Conservation (phyloP, 1,284 basidiomycete genomes). For the Psilocybe mexicana region DNA sequence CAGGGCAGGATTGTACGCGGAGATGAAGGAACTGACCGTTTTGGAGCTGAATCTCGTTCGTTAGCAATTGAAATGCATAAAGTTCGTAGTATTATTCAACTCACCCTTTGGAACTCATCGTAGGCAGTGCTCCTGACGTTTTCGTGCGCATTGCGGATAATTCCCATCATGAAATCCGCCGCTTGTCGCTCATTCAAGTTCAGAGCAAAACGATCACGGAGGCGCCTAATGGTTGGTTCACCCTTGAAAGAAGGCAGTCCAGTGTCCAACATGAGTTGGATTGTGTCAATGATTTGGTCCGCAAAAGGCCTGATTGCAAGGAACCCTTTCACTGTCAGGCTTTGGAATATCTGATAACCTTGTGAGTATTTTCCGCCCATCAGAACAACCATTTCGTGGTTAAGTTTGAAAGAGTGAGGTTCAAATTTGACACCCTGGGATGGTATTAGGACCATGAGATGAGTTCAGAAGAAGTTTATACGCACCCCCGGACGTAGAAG, state of each 20-base stretch:
- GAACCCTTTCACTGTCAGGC: conserved; percentile 95
- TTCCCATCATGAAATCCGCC: conserved; percentile 88
- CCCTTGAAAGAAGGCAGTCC: conserved; percentile 97
- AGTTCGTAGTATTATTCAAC: conserved; percentile 26
- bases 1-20: conserved; percentile 15
- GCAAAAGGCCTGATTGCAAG: conserved; percentile 91
- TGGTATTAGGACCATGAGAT: conserved; percentile 9
- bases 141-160: conserved; percentile 92
- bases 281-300: conserved; percentile 86
- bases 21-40: conserved; percentile 35
- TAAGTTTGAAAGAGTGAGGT: conserved; percentile 96
- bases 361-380: conserved; percentile 96
- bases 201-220: conserved; percentile 87
- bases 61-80: conserved; percentile 3
- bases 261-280: conserved; percentile 93
- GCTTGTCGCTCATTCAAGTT: conserved; percentile 87
- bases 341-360: conserved; percentile 93
- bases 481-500: conserved; percentile 69
- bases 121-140: conserved; percentile 91
- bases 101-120: conserved; percentile 87
- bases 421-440: conserved; percentile 93
- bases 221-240: conserved; percentile 84
- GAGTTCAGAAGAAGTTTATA: conserved; percentile 10
- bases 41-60: conserved; percentile 33
- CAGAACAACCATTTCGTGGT: conserved; percentile 95